Percentiles rank a stretch among this genome's conserved stretches.
Conservation (phyloP, 371 early-diverging fungal species). For the Mortierella sp. region DNA sequence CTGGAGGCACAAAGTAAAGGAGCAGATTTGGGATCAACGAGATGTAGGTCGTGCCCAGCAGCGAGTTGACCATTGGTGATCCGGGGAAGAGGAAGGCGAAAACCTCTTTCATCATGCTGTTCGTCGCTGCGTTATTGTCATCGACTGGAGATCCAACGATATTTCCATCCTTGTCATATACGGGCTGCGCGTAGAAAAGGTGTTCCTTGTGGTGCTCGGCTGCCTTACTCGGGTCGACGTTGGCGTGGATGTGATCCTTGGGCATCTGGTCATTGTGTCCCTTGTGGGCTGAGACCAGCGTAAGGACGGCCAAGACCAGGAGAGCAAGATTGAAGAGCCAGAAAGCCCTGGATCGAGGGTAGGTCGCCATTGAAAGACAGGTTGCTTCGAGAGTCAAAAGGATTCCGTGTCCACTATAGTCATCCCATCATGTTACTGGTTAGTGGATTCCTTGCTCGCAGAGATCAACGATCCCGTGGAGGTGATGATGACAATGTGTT, state of each 20-base stretch:
- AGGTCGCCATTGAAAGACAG: conserved; percentile 23
- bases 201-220: conserved; percentile 13
- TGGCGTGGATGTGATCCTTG: conserved; percentile 37
- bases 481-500: neutral
- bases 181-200: conserved; percentile 25
- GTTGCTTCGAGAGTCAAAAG: no score
- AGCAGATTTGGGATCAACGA: conserved; percentile 86
- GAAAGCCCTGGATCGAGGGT: conserved; percentile 35
- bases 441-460: no score
- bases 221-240: conserved; percentile 30
- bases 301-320: conserved; percentile 18
- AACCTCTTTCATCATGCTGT: conserved; percentile 43
- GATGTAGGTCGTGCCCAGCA: conserved; percentile 85
- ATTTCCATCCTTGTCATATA: conserved; percentile 36
- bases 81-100: conserved; percentile 67
- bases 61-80: conserved; percentile 73
- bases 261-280: conserved; percentile 22
- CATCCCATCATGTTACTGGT: no score
- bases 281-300: conserved; percentile 34
- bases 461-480: no score
- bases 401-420: neutral
- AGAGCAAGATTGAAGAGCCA: conserved; percentile 22
- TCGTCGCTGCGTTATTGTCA: neutral
- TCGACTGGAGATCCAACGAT: conserved; percentile 27
- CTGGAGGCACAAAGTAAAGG: conserved; percentile 83